Base-by-base conservation (phyloP, 345 rosid genomes). In the Luvunga scandens region DNA sequence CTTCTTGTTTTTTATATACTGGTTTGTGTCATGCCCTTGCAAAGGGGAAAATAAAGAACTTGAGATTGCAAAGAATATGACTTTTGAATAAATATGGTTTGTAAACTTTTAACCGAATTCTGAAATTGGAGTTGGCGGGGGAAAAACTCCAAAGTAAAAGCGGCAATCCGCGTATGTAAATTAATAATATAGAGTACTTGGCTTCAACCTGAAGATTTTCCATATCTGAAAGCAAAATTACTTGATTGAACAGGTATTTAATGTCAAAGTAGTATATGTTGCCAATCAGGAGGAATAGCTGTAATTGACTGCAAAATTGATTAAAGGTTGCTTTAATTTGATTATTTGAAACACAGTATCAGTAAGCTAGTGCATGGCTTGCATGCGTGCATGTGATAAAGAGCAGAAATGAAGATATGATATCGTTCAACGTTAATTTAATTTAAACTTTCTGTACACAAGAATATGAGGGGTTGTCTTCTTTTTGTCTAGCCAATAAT, bases 161-260 rank as follows among this genome's bases (percentile, higher is more conserved):
- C 78, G n/a, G 13, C 57, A 45, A 5, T 71, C n/a, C 14, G 50
- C 66, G 24, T 72, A 4, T 7, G 5, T n/a, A 69, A 25, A 69
- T 45, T 13, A 45, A 45, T 45, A 19, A 8, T 61, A 74, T 38
- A 38, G 56, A 21, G 28, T 31, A 27, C 25, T 75, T 50, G 55
- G 78, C 78, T 75, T 75, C 48, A 75, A 64, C 1, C 18, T 50
- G 62, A 75, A 75, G 78, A 75, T 75, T 64, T 45, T 28, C 13
- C 30, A 3, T 2, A 28, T 60, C 30, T 42, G 62, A 64, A 64
- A 64, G 38, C n/a, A 75, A 64, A 64, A 28, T 67, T 7, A 34
- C 25, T 67, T 55, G 66, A 66, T 24, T 67, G 3, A 67, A 1
- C n/a, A 30, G 62, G 45, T 18, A 53, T 19, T 50, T 22, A 75